Evolutionary conservation across 768 basidiomycete genomes (phyloP).

Genomic region (Pulveroboletus sp.): DNA sequence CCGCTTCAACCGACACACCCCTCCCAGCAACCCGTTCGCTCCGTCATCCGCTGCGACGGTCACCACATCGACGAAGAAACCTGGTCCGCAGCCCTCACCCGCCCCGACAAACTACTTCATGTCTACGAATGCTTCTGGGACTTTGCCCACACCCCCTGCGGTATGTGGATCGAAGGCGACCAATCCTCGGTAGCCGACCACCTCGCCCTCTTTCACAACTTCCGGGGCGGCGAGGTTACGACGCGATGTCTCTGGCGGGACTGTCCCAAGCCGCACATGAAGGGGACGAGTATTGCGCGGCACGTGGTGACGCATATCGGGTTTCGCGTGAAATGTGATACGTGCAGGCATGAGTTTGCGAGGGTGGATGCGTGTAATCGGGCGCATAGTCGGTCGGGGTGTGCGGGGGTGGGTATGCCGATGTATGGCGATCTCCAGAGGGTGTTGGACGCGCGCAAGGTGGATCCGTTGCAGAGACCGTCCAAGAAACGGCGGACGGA

Average conservation of each 20-base stretch:
- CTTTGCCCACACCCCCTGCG: conserved; percentile 20
- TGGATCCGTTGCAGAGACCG: conserved; percentile 16
- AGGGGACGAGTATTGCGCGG: conserved; percentile 32
- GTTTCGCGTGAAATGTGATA: conserved; percentile 28
- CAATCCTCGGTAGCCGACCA: conserved; percentile 33
- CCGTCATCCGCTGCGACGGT: conserved; percentile 26
- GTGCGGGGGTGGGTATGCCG: conserved; percentile 27
- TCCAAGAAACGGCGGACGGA: conserved; percentile 32
- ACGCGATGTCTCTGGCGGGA: conserved; percentile 33
- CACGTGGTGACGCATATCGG: conserved; percentile 33
- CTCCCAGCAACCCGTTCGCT: conserved; percentile 6
- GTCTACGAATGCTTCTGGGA: conserved; percentile 33
- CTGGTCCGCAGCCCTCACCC: conserved; percentile 21
- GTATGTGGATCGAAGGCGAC: conserved; percentile 36
- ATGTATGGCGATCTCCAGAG: conserved; percentile 30
- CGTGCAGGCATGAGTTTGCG: conserved; percentile 32
- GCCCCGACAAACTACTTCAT: conserved; percentile 23
- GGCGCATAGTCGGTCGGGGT: conserved; percentile 31
- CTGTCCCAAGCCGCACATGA: conserved; percentile 27
- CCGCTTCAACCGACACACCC: too few species aligned
- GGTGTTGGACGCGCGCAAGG: conserved; percentile 28
- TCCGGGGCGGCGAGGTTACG: conserved; percentile 29
- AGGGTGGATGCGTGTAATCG: conserved; percentile 34
- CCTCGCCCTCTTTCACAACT: conserved; percentile 29
- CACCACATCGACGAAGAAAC: conserved; percentile 28